Base-by-base conservation (phyloP, 1,284 basidiomycete genomes). In the Fomitopsis betulina region DNA sequence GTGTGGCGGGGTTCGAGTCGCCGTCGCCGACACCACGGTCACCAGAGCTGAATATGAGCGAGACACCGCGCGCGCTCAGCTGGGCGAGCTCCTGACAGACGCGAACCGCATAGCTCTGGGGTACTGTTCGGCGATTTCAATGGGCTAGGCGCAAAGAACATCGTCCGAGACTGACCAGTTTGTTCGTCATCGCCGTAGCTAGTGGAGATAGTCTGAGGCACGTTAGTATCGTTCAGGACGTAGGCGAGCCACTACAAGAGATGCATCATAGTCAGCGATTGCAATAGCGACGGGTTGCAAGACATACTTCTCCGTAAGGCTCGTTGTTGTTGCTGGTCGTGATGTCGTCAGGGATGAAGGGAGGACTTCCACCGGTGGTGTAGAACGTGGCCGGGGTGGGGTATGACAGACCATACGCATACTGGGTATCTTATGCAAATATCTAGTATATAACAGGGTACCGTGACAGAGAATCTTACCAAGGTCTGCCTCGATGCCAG, bases 11-110 rank as follows among this genome's bases (percentile, higher is more conserved):
- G 63, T 84, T 60, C 0, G 75, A 40, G 58, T 81, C 68, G 9
- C 80, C 79, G 63, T 85, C 84, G 15, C 87, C 89, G 7, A 89
- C 89, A 52, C 89, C 89, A n/a, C 69, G 70, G 63, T 91, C 88
- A 13, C 89, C 89, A 21, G 83, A 84, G 21, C 81, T 76, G 68
- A 88, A 88, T 55, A 84, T 64, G 27, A 89, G 61, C 5, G 84
- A 82, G 17, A 84, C 75, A 39, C 89, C 89, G 5, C 86, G 79
- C 17, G 78, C 80, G 79, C 81, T 82, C 27, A 90, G 76, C 63
- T 85, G 79, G 37, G 87, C 85, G 58, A 92, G 86, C 12, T 77
- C 79, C 37, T 67, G 63, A 69, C 90, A 93, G 15, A 83, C 84
- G 33, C 86, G 81, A 42, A 63, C 64, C 10, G 89, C 88, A 63